Evolutionary conservation across 345 rosid genomes (phyloP).

Genomic region (Gynandropsis gynandra): DNA sequence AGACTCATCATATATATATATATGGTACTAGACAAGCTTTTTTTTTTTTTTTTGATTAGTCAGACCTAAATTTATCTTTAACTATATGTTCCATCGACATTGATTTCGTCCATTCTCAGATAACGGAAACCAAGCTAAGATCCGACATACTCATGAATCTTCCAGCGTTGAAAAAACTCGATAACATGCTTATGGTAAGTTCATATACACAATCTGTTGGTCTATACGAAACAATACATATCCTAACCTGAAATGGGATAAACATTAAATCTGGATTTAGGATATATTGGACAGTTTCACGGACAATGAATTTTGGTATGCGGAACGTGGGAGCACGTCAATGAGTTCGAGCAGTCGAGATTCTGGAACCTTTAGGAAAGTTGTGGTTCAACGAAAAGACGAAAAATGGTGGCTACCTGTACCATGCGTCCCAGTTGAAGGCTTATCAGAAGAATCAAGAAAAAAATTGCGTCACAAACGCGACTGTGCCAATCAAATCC

Average conservation of each 20-base stretch:
- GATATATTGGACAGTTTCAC: conserved; percentile 76
- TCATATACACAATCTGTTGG: background rate
- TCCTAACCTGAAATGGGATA: background rate
- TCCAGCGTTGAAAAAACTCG: conserved; percentile 83
- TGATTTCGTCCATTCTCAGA: conserved; percentile 28
- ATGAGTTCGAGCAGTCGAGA: conserved; percentile 59
- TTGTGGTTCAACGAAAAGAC: conserved; percentile 59
- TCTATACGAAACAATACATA: background rate
- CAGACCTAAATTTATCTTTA: no score
- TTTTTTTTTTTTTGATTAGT: no score
- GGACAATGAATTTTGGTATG: conserved; percentile 81
- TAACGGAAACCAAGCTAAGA: conserved; percentile 61
- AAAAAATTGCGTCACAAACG: conserved; percentile 60
- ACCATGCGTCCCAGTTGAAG: conserved; percentile 75
- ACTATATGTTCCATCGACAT: no score
- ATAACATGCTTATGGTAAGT: conserved; percentile 78
- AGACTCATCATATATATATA: no score
- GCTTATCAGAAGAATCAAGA: conserved; percentile 70
- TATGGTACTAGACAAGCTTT: no score
- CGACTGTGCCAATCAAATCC: conserved; percentile 71
- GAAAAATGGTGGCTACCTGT: conserved; percentile 99
- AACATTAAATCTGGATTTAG: conserved; percentile 38
- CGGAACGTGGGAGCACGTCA: conserved; percentile 71
- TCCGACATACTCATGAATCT: conserved; percentile 73
- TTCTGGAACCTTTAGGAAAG: conserved; percentile 66